phyloP scores from a whole-genome alignment of 2,329 filamentous ascomycete species.

The Colletotrichum orbiculare region DNA sequence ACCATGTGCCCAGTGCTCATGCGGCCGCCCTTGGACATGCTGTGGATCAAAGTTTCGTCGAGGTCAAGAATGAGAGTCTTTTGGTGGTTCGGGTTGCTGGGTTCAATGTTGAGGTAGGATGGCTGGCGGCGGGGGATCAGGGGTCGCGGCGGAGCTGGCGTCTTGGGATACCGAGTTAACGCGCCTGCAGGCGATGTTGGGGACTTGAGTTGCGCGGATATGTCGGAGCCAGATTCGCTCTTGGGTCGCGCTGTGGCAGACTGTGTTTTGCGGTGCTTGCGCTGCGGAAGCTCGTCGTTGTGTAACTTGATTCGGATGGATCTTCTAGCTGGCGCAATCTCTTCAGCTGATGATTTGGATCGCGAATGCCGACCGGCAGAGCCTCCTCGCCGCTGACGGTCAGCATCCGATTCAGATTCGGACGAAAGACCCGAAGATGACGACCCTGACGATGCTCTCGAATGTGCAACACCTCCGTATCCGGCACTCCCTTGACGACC shows the following conservation, averaged over 20 bases:
- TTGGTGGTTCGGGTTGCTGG: slow-evolving; percentile 68
- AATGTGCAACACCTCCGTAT: slow-evolving; percentile 36
- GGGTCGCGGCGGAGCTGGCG: slow-evolving; percentile 88
- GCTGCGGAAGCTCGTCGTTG: slow-evolving; percentile 80
- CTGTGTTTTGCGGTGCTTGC: slow-evolving; percentile 74
- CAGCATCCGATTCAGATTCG: slow-evolving; percentile 75
- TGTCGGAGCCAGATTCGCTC: slow-evolving; percentile 57
- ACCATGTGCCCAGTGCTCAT: slow-evolving; percentile 99
- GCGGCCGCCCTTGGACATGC: slow-evolving; percentile 93
- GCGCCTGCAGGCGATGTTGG: slow-evolving; percentile 84
- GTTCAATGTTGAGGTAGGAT: slow-evolving; percentile 78
- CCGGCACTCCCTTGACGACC: slow-evolving; percentile 32
- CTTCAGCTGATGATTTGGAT: slow-evolving; percentile 74
- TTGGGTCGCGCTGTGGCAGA: slow-evolving; percentile 58
- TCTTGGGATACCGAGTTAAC: slow-evolving; percentile 90
- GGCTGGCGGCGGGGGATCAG: slow-evolving; percentile 90
- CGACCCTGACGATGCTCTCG: slow-evolving; percentile 55
- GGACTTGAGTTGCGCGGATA: slow-evolving; percentile 89
- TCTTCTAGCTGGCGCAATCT: slow-evolving; percentile 74
- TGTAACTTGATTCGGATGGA: slow-evolving; percentile 93
- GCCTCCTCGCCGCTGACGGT: slow-evolving; percentile 45
- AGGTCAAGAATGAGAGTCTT: slow-evolving; percentile 97
- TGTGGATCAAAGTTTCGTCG: slow-evolving; percentile 97
- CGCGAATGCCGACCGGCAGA: slow-evolving; percentile 63
- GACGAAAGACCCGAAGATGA: slow-evolving; percentile 75